Percentiles rank a stretch among this genome's conserved stretches.
phyloP scores from a whole-genome alignment of 2,329 filamentous ascomycete species.

The Aureobasidium vineae region DNA sequence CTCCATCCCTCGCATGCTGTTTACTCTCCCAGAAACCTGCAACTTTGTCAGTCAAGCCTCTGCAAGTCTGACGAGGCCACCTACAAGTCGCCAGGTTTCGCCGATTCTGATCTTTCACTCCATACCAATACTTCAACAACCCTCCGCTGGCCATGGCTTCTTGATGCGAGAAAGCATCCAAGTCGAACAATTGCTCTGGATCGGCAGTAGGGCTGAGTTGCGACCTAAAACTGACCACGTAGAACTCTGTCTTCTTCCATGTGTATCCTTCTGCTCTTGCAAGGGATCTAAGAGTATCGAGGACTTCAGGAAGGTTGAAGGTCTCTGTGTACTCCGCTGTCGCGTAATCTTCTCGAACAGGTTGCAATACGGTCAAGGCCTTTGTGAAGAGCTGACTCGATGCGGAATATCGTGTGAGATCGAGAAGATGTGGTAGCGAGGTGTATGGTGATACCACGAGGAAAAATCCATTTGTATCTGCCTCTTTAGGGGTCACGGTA shows the following conservation, averaged over 20 bases:
- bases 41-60: background rate
- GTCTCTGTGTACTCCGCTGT: slow-evolving; percentile 68
- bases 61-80: slow-evolving; percentile 20
- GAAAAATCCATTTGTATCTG: background rate
- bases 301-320: slow-evolving; percentile 72
- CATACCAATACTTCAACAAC: slow-evolving; percentile 93
- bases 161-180: slow-evolving; percentile 76
- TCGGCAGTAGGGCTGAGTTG: slow-evolving; percentile 66
- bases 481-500: background rate
- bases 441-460: slow-evolving; percentile 6
- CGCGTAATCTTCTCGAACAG: slow-evolving; percentile 69
- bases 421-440: background rate
- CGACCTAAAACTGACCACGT: slow-evolving; percentile 81
- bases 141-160: slow-evolving; percentile 79
- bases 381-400: slow-evolving; percentile 69
- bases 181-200: slow-evolving; percentile 64
- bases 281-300: slow-evolving; percentile 58
- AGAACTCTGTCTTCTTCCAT: slow-evolving; percentile 68
- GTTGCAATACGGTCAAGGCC: slow-evolving; percentile 64
- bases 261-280: slow-evolving; percentile 46
- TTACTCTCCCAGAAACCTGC: slow-evolving; percentile 64
- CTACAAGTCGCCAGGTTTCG: slow-evolving; percentile 74
- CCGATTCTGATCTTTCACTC: slow-evolving; percentile 64
- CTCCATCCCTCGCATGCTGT: slow-evolving; percentile 61
- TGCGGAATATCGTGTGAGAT: background rate